These are phyloP conservation scores for Penicillium manginii DNA, from an alignment of 495 filamentous ascomycete genomes.

Conservation along the genomic window DNA sequence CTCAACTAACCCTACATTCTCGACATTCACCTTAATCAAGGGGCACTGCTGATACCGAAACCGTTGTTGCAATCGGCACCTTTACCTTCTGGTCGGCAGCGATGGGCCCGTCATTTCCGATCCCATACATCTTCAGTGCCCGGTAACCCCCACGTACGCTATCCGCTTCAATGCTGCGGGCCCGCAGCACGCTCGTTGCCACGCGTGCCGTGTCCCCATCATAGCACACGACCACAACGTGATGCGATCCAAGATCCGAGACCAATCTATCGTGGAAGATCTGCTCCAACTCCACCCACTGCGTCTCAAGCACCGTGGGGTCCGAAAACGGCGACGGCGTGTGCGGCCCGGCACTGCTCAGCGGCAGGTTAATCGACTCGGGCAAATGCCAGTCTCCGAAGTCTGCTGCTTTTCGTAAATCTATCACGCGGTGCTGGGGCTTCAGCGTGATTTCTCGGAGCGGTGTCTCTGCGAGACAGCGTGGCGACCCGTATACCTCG, in stretches of 20 bases:
- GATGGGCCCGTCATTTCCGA: slow-evolving; percentile 23
- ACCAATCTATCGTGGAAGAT: slow-evolving; percentile 37
- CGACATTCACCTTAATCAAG: slow-evolving; percentile 20
- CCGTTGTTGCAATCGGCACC: slow-evolving; percentile 18
- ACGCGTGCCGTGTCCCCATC: slow-evolving; percentile 57
- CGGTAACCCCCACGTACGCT: slow-evolving; percentile 51
- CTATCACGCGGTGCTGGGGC: slow-evolving; percentile 40
- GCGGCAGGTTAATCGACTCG: slow-evolving; percentile 48
- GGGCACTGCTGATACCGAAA: slow-evolving; percentile 27
- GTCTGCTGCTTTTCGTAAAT: slow-evolving; percentile 43
- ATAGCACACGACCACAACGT: slow-evolving; percentile 55
- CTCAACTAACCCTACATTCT: slow-evolving; percentile 29
- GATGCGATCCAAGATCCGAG: slow-evolving; percentile 30
- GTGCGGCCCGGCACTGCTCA: slow-evolving; percentile 34
- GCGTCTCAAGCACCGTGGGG: slow-evolving; percentile 42
- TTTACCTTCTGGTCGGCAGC: slow-evolving; percentile 7
- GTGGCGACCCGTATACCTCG: slow-evolving; percentile 37
- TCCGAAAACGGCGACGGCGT: slow-evolving; percentile 50
- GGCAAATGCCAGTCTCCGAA: slow-evolving; percentile 51
- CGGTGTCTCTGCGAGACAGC: slow-evolving; percentile 24
- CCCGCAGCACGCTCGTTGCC: slow-evolving; percentile 56
- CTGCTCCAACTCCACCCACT: slow-evolving; percentile 50
- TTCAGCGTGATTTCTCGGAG: slow-evolving; percentile 31
- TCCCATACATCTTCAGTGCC: slow-evolving; percentile 34
- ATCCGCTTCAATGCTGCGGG: slow-evolving; percentile 52